Evolutionary conservation across 192 early-diverging fungal genomes (phyloP), one percentile per base, ranked within the genome.

Genomic region (Kappamyces sp.): DNA sequence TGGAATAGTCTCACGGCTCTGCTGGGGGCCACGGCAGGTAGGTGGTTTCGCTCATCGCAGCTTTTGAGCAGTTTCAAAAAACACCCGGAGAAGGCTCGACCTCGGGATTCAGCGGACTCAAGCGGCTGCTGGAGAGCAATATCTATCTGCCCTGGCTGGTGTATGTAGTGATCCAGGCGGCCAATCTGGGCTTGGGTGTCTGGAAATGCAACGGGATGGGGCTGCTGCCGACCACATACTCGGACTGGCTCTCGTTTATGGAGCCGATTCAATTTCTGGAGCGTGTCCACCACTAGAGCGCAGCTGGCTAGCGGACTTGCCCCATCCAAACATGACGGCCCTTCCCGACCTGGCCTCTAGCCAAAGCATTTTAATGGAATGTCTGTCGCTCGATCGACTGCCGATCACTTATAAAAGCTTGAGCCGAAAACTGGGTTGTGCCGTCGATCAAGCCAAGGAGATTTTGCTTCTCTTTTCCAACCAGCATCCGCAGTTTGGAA

Each of bases 191-290:
- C 2, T 72, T 99, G 48, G 97, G 93, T 35, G 69, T 98, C 47
- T 99, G 90, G 71, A 93, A 97, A 46, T 83, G 88, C 65, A 81
- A 83, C 35, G 77, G 86, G 47, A 97, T 99, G 94, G 97, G 97
- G 12, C 66, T 99, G 41, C 71, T 99, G 62, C 97, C 97, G 0
- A 97, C 93, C 0, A 80, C 91, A 0, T 73, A 85, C 8, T 91
- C 88, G 0, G 95, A 99, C 74, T 99, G 95, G 95, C 73, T 99
- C 37, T 88, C 91, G 0, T 99, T 99, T 68, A 62, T 94, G 51
- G 83, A 31, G 3, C 23, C 23, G 23, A 23, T 23, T 23, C 23
- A 23, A 0, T 23, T 23, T 23, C 23, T 23, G 23, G 23, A 23
- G 23, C 23, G 23, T 23, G 23, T 23, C 23, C 23, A 23, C 23